These are phyloP conservation scores for Centaurea solstitialis DNA, from an alignment of 129 eudicot genomes.

Conservation along the genomic window DNA sequence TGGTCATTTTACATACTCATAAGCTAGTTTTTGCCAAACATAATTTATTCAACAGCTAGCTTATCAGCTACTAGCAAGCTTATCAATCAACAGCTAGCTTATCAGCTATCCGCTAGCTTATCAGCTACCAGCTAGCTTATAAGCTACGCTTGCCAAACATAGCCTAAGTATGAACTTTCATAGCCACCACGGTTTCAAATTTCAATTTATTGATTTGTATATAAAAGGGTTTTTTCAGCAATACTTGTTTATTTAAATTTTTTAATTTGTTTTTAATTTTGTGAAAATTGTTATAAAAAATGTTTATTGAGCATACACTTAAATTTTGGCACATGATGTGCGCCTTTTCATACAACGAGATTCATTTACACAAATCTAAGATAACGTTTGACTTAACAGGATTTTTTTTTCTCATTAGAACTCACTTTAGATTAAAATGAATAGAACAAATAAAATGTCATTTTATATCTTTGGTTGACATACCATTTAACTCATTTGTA, in stretches of 20 bases:
- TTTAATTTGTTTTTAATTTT: neutral
- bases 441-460: neutral
- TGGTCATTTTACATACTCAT: too few relatives aligned
- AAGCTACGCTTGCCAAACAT: too few relatives aligned
- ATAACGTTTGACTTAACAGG: neutral
- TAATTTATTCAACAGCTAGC: too few relatives aligned
- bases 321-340: neutral
- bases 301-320: neutral
- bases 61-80: too few relatives aligned
- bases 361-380: neutral
- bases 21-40: too few relatives aligned
- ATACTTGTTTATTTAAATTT: neutral
- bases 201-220: too few relatives aligned
- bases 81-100: too few relatives aligned
- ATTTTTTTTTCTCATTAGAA: neutral
- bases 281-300: neutral
- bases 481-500: neutral
- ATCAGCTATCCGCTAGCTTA: too few relatives aligned
- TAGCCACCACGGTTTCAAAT: too few relatives aligned
- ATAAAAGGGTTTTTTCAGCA: too few relatives aligned
- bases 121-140: too few relatives aligned
- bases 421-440: neutral
- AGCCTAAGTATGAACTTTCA: too few relatives aligned
- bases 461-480: neutral
- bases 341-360: neutral